phyloP scores from a whole-genome alignment of 2,329 filamentous ascomycete genomes.

The Neopestalotiopsis sp. region DNA sequence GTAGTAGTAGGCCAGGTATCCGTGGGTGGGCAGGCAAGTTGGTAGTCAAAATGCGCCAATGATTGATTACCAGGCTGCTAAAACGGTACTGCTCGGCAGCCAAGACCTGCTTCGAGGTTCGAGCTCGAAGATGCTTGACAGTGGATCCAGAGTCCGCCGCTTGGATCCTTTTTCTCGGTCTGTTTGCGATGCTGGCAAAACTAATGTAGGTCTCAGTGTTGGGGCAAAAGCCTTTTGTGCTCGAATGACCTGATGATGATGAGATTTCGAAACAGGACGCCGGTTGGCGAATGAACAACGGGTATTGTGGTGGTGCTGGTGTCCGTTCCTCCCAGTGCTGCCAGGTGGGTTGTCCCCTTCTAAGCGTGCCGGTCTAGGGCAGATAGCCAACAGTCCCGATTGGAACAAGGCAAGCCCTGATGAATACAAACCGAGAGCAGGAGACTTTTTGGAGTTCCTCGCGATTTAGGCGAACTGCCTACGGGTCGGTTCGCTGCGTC shows the following conservation, averaged over 20 bases:
- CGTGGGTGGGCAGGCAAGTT: too few species aligned
- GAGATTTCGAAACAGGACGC: neutral
- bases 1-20: neutral
- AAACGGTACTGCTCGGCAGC: neutral
- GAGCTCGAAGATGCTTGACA: neutral
- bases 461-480: neutral
- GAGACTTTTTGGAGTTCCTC: too few species aligned
- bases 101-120: neutral
- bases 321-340: neutral
- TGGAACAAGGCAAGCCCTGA: neutral
- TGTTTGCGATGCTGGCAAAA: neutral
- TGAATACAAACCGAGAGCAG: neutral
- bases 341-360: neutral
- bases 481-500: neutral
- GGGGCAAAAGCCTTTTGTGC: neutral
- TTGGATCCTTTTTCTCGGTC: neutral
- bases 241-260: neutral
- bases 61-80: neutral
- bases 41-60: too few species aligned
- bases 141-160: neutral
- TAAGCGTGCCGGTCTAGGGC: neutral
- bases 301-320: neutral
- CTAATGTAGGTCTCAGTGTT: constrained; percentile 2
- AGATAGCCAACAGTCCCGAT: neutral
- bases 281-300: too few species aligned